Base-by-base conservation (phyloP, 768 basidiomycete genomes). In the Kwoniella newhampshirensis region DNA sequence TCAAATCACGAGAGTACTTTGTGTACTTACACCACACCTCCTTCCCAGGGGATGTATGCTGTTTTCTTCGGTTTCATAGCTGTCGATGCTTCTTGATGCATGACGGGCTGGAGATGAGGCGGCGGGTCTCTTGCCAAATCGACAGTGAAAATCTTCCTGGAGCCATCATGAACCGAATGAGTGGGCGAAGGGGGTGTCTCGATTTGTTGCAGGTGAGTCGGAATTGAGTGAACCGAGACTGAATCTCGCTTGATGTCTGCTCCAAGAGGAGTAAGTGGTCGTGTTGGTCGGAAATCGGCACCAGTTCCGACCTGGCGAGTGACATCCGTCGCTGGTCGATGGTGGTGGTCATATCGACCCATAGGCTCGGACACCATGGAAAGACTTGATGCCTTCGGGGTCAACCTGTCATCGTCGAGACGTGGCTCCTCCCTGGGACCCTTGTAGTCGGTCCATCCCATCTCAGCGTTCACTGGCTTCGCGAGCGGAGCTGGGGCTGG, bases 401-500 rank as follows among this genome's bases (percentile, higher is more conserved):
- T n/a, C n/a, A n/a, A n/a, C n/a, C n/a, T n/a, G n/a, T n/a, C n/a
- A n/a, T n/a, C n/a, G n/a, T n/a, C n/a, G n/a, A n/a, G n/a, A n/a
- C n/a, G n/a, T n/a, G n/a, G n/a, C n/a, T n/a, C n/a, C n/a, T n/a
- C n/a, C n/a, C n/a, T n/a, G n/a, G n/a, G n/a, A n/a, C 8, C 17
- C 13, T 47, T 17, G 8, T 48, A 2, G 15, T 46, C 42, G 18
- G 20, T 45, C 68, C 68, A 70, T 8, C 68, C 68, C 17, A 53
- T 36, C 36, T 64, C 42, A 7, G 48, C 51, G 47, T 66, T 66
- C 5, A 64, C 18, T 0, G 60, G 59, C 1, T 57, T 53, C 3
- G 62, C 53, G 3, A 50, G 20, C 1, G 59, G 64, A 7, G 47
- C 44, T 12, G 68, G 64, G 4, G 68, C 68, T 15, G 68, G 68